Evolutionary conservation across 768 basidiomycete genomes (phyloP).

Genomic region (Auriscalpium orientale): DNA sequence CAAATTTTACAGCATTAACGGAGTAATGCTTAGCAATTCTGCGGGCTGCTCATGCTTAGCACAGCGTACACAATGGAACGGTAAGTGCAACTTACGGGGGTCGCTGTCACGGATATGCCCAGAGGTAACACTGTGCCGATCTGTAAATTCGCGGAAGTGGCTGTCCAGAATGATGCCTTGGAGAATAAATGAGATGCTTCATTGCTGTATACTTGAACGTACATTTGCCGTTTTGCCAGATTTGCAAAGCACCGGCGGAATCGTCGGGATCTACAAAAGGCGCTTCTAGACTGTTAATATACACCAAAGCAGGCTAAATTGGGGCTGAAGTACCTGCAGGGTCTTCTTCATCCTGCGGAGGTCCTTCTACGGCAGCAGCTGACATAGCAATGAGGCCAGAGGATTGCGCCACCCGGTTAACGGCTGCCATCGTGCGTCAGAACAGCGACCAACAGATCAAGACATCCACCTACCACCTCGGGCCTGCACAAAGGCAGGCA

Average conservation of each 20-base stretch:
- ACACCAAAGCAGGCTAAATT: neutral
- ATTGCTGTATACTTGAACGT: neutral
- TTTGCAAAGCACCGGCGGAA: constrained; percentile 9
- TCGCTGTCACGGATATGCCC: too few species aligned
- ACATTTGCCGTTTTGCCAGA: constrained; percentile 6
- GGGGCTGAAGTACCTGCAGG: neutral
- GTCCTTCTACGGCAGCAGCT: neutral
- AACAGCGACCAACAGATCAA: neutral
- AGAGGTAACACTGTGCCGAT: too few species aligned
- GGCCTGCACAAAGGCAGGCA: too few species aligned
- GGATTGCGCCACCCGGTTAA: neutral
- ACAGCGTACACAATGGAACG: too few species aligned
- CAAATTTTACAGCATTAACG: constrained; percentile 12
- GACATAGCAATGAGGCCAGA: neutral
- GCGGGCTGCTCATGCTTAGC: too few species aligned
- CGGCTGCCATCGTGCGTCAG: neutral
- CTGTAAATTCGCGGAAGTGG: too few species aligned
- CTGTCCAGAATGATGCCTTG: too few species aligned
- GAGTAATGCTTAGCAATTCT: constrained; percentile 6
- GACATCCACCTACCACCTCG: too few species aligned
- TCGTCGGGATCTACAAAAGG: constrained; percentile 3
- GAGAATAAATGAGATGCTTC: neutral
- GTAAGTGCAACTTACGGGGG: too few species aligned
- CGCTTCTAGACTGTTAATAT: neutral
- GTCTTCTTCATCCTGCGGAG: neutral